phyloP scores from a whole-genome alignment of 1,139 yeast species.

The Geotrichum carabidarum region DNA sequence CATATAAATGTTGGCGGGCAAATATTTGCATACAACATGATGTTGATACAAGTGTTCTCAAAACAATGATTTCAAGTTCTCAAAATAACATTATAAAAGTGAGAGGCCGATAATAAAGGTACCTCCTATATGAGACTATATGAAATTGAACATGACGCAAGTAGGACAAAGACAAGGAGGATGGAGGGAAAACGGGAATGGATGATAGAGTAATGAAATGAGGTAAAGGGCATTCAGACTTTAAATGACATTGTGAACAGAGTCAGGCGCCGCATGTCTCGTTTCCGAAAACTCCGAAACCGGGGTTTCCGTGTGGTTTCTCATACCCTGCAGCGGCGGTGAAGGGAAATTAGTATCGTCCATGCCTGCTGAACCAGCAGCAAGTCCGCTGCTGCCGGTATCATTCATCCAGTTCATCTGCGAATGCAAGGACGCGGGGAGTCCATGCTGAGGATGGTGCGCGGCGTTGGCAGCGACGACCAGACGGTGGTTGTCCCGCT shows the following conservation, averaged over 20 bases:
- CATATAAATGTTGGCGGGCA: too few species aligned
- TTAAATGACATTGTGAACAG: constrained; percentile 4
- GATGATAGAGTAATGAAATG: too few species aligned
- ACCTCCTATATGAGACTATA: too few species aligned
- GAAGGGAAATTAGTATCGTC: not conserved
- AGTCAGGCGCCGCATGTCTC: not conserved
- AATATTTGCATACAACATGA: too few species aligned
- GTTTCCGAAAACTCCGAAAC: constrained; percentile 2
- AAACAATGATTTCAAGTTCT: not conserved
- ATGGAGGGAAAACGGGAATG: too few species aligned
- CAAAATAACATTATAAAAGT: not conserved
- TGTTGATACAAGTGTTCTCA: too few species aligned
- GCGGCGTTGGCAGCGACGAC: not conserved
- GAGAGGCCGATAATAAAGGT: too few species aligned
- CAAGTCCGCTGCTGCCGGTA: not conserved
- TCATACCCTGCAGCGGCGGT: not conserved
- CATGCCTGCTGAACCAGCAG: not conserved
- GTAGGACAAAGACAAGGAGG: too few species aligned
- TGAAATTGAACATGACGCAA: too few species aligned
- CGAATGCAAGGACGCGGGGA: constrained; percentile 6
- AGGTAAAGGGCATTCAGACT: not conserved
- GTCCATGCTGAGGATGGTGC: too few species aligned
- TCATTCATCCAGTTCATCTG: constrained; percentile 7
- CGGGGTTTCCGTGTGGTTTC: not conserved
- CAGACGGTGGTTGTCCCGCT: constrained; percentile 47